Percentiles rank a stretch among this genome's conserved stretches.
Evolutionary conservation across 148 eudicot genomes (phyloP).

Genomic region (Nyssa sinensis): DNA sequence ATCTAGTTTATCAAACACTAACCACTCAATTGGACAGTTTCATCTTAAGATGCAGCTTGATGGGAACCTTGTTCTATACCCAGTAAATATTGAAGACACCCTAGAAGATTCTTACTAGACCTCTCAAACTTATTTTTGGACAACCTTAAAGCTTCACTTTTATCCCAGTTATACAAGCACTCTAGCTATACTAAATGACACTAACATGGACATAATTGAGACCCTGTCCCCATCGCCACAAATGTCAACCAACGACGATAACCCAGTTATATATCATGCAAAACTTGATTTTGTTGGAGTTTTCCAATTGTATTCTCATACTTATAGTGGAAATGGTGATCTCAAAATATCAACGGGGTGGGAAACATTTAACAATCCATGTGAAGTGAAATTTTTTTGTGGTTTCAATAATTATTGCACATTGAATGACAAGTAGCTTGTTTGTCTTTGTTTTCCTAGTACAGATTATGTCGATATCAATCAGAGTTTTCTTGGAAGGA

Average conservation of each 20-base stretch:
- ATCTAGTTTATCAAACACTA: conserved; percentile 15
- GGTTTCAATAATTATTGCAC: conserved; percentile 20
- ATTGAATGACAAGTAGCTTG: background rate
- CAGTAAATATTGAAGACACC: background rate
- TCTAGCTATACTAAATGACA: background rate
- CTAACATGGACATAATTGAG: background rate
- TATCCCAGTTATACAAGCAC: conserved; percentile 3
- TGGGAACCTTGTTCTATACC: conserved; percentile 21
- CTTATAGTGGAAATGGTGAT: no score
- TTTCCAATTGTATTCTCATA: conserved; percentile 7
- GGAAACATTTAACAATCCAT: background rate
- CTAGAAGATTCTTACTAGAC: conserved; percentile 13
- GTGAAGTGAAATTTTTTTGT: conserved; percentile 5
- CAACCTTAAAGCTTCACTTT: background rate
- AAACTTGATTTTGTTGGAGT: conserved; percentile 10
- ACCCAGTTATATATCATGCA: background rate
- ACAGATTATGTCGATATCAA: conserved; percentile 1
- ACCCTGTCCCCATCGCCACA: no score
- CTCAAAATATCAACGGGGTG: background rate
- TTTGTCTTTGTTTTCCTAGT: conserved; percentile 15
- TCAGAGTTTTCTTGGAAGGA: background rate
- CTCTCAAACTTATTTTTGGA: background rate
- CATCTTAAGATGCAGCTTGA: conserved; percentile 20
- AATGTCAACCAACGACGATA: background rate
- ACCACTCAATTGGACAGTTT: conserved; percentile 4